These are phyloP conservation scores for Candida sanyaensis DNA, from an alignment of 1,139 yeast species.

Conservation along the genomic window DNA sequence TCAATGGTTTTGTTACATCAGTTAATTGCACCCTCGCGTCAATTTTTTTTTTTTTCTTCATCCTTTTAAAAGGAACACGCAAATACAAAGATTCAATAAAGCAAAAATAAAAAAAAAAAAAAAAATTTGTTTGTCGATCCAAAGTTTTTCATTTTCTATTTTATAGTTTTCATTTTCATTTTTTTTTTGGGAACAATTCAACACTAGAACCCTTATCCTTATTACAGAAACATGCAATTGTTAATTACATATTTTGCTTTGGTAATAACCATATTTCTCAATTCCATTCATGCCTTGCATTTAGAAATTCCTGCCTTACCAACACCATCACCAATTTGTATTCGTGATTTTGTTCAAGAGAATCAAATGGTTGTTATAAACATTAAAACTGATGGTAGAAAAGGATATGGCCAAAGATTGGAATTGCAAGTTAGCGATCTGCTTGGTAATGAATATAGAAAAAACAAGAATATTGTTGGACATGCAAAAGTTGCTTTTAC, in stretches of 20 bases:
- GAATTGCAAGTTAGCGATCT: constrained; percentile 63
- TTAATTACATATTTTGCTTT: constrained; percentile 7
- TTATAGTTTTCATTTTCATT: neutral
- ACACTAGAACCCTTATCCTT: neutral
- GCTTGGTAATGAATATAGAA: constrained; percentile 71
- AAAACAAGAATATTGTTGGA: constrained; percentile 66
- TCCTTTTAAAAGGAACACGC: neutral
- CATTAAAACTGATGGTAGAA: constrained; percentile 67
- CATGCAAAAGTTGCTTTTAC: constrained; percentile 76
- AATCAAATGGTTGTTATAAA: constrained; percentile 86
- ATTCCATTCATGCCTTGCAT: constrained; percentile 34
- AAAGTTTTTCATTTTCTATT: neutral
- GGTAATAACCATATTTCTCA: constrained; percentile 20
- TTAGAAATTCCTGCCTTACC: constrained; percentile 40
- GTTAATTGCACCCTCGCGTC: neutral
- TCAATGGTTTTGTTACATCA: neutral
- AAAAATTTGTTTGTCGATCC: neutral
- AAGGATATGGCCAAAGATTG: constrained; percentile 85
- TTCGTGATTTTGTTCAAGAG: constrained; percentile 84
- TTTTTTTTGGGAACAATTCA: neutral
- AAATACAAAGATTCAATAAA: neutral
- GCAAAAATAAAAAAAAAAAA: neutral
- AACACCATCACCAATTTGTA: constrained; percentile 55
- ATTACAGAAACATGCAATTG: neutral
- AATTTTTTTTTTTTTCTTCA: neutral